These are phyloP conservation scores for Apophysomyces ossiformis DNA, from an alignment of 371 early-diverging fungal genomes.

Conservation along the genomic window DNA sequence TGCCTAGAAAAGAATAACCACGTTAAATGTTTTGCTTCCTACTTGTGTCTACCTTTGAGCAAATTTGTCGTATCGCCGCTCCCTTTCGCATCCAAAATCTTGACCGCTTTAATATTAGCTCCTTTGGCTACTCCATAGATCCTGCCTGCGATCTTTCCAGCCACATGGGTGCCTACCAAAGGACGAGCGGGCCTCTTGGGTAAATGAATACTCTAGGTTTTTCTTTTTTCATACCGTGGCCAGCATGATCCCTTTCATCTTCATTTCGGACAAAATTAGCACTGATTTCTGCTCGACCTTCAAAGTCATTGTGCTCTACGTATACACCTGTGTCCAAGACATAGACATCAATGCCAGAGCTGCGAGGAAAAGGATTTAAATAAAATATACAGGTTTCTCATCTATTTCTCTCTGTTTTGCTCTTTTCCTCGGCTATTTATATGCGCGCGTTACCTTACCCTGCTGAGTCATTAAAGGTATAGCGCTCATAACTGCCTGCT, in stretches of 20 bases:
- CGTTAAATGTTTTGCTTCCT: conserved; percentile 22
- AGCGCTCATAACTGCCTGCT: conserved; percentile 1
- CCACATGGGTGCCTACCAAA: conserved; percentile 54
- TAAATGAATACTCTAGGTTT: too few species aligned
- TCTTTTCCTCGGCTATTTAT: too few species aligned
- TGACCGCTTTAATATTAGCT: conserved; percentile 58
- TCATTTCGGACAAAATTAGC: conserved; percentile 50
- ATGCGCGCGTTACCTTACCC: conserved; percentile 15
- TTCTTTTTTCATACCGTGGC: conserved; percentile 29
- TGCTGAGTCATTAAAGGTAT: conserved; percentile 19
- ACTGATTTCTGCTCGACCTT: conserved; percentile 72
- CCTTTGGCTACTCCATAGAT: conserved; percentile 54
- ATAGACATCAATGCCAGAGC: conserved; percentile 57
- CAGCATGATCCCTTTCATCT: conserved; percentile 30
- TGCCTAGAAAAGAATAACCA: conserved; percentile 40
- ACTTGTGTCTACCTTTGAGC: background rate
- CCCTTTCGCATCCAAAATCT: conserved; percentile 45
- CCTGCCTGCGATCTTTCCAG: conserved; percentile 64
- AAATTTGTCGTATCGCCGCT: background rate
- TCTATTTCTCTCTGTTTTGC: conserved; percentile 17
- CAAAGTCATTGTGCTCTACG: conserved; percentile 72
- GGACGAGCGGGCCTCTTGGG: too few species aligned
- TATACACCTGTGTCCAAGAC: conserved; percentile 71
- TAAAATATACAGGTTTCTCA: conserved; percentile 17
- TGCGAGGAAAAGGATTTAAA: conserved; percentile 41